Base-by-base conservation (phyloP, 306 rosid species). In the Malus orientalis region DNA sequence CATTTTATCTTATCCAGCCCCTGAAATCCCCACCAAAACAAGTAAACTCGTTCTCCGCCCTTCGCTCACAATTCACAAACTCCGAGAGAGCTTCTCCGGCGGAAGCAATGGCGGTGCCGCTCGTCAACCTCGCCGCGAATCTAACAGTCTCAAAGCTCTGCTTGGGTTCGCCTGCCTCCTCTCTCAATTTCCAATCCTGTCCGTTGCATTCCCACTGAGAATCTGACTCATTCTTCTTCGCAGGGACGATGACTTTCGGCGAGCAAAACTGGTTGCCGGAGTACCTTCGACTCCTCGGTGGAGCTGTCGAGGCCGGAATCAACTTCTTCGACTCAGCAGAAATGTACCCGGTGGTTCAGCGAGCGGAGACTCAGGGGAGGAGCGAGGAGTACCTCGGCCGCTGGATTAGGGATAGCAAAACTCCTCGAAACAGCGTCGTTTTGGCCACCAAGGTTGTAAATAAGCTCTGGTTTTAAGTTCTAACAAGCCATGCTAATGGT, bases 271-370 rank as follows among this genome's bases (percentile, higher is more conserved):
- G 87, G 9, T 25, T 84, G 62, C 49, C 73, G 2, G 81, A 95
- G 77, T 95, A 93, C 3, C 86, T 84, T 90, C 80, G 82, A 11
- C 93, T 94, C 80, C 91, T 94, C 4, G 97, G 89, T 45, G 75
- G 82, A 73, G 97, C 97, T 62, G 86, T 82, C 60, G 70, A 77
- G 40, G 84, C 89, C 40, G 97, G 97, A 67, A 85, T 92, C 83
- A 90, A 92, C 86, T 94, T 94, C 85, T 94, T 94, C 71, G 97
- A 94, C 87, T 83, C 96, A 0, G 98, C 97, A 8, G 97, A 94
- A 87, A 94, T 92, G 98, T 91, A 94, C 69, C 96, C 98, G 11
- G 96, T 94, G 80, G 97, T 97, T 80, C 98, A 94, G 87, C 90
- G 87, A 53, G 77, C 88, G 42, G 78, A 81, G 25, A 90, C 97